These are phyloP conservation scores for Blumeria graminis DNA, from an alignment of 2,329 filamentous ascomycete genomes.

Conservation along the genomic window DNA sequence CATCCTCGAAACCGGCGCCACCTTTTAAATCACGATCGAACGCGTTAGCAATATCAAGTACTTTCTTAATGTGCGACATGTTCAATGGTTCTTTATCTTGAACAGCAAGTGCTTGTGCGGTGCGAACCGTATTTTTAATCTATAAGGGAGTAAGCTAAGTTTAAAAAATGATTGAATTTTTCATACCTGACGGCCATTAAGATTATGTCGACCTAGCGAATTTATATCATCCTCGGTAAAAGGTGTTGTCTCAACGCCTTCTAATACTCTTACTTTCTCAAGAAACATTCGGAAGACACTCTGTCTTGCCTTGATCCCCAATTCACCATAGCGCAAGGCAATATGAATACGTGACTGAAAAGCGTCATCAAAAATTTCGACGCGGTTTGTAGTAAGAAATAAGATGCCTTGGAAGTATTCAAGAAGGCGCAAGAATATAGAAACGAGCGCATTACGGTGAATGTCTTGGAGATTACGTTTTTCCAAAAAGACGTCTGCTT, in stretches of 20 bases:
- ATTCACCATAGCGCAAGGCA: slow-evolving; percentile 54
- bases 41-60: slow-evolving; percentile 61
- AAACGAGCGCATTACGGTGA: slow-evolving; percentile 64
- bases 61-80: slow-evolving; percentile 59
- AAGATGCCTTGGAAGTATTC: slow-evolving; percentile 87
- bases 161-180: neutral
- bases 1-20: slow-evolving; percentile 55
- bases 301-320: slow-evolving; percentile 47
- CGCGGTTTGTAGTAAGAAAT: slow-evolving; percentile 73
- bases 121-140: slow-evolving; percentile 76
- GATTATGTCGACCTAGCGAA: slow-evolving; percentile 37
- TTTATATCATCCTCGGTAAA: slow-evolving; percentile 46
- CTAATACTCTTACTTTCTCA: slow-evolving; percentile 40
- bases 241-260: slow-evolving; percentile 31
- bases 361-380: slow-evolving; percentile 72
- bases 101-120: slow-evolving; percentile 59
- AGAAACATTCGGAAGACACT: slow-evolving; percentile 71
- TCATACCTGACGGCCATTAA: slow-evolving; percentile 41
- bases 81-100: slow-evolving; percentile 46
- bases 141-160: slow-evolving; percentile 17
- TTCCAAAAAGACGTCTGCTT: slow-evolving; percentile 68
- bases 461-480: slow-evolving; percentile 64
- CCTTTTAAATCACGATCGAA: slow-evolving; percentile 71
- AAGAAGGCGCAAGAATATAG: slow-evolving; percentile 62
- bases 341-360: slow-evolving; percentile 79